These are phyloP conservation scores for Pichia sp. DNA, from an alignment of 1,139 yeast species.

Conservation along the genomic window DNA sequence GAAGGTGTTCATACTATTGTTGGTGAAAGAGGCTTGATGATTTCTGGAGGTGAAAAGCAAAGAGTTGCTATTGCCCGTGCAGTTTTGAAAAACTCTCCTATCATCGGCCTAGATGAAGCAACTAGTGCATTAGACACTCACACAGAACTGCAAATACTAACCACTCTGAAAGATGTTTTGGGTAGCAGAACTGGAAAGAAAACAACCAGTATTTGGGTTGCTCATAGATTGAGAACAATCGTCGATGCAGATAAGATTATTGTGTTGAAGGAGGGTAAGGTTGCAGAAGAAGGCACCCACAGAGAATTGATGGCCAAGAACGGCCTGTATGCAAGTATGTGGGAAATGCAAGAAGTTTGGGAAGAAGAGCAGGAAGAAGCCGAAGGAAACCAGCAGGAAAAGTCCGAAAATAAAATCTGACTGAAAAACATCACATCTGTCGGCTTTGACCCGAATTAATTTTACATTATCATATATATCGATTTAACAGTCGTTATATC, in stretches of 20 bases:
- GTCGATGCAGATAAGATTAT: slow-evolving; percentile 94
- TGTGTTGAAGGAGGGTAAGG: slow-evolving; percentile 73
- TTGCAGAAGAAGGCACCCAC: slow-evolving; percentile 87
- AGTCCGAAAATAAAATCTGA: not conserved
- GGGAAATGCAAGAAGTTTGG: slow-evolving; percentile 89
- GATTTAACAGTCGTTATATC: not conserved
- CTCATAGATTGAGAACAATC: slow-evolving; percentile 88
- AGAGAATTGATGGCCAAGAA: slow-evolving; percentile 47
- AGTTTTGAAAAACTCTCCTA: slow-evolving; percentile 76
- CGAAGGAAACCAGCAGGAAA: slow-evolving; percentile 28
- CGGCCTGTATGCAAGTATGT: slow-evolving; percentile 70
- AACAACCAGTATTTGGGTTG: slow-evolving; percentile 80
- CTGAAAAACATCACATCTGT: not conserved
- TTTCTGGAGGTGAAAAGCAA: slow-evolving; percentile 97
- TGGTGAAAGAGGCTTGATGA: slow-evolving; percentile 99
- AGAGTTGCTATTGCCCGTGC: slow-evolving; percentile 90
- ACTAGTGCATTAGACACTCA: slow-evolving; percentile 96
- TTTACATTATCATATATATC: not conserved
- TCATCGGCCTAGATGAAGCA: slow-evolving; percentile 94
- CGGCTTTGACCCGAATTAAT: not conserved
- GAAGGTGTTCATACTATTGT: slow-evolving; percentile 82
- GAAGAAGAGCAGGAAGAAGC: slow-evolving; percentile 45
- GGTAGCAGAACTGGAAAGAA: slow-evolving; percentile 35
- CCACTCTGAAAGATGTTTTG: slow-evolving; percentile 51
- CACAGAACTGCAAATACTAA: slow-evolving; percentile 80